Percentiles rank a stretch among this genome's conserved stretches.
Conservation (phyloP, 1,284 basidiomycete genomes). For the Ceratorhiza oryzae-sativae region DNA sequence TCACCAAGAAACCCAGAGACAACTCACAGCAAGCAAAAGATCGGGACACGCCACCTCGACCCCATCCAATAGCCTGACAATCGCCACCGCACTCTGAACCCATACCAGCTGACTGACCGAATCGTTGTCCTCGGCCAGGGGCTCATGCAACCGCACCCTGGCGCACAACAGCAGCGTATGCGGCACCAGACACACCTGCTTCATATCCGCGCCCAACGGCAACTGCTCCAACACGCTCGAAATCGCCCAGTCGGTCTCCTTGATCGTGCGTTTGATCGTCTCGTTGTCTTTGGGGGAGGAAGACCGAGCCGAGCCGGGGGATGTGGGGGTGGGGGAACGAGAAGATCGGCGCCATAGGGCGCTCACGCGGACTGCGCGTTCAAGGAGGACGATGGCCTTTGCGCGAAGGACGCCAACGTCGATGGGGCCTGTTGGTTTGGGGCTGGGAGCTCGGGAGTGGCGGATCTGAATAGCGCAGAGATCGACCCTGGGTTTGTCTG, state of each 20-base stretch:
- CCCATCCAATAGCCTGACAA: conserved; percentile 21
- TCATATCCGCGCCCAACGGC: not conserved
- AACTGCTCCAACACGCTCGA: conserved; percentile 33
- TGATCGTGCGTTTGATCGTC: not conserved
- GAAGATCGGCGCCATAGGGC: not conserved
- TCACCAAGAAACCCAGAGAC: not conserved
- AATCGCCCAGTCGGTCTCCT: conserved; percentile 25
- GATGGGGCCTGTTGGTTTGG: not conserved
- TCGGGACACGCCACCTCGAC: conserved; percentile 9
- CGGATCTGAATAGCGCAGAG: conserved; percentile 7
- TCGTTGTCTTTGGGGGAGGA: not conserved
- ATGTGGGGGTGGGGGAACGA: not conserved
- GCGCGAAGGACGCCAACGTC: not conserved
- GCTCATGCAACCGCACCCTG: conserved; percentile 18
- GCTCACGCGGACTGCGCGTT: conserved; percentile 21
- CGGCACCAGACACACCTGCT: not conserved
- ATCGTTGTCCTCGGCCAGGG: not conserved
- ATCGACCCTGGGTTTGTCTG: conserved; percentile 11
- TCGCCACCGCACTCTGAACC: conserved; percentile 31
- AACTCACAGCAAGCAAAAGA: conserved; percentile 27
- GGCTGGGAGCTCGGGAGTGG: conserved; percentile 1
- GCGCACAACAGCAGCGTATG: conserved; percentile 28
- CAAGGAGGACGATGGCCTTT: conserved; percentile 26
- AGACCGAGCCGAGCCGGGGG: not conserved
- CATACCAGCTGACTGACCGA: conserved; percentile 21